Evolutionary conservation across 1,284 basidiomycete species (phyloP).

Genomic region (Xerocomus nothofagi): DNA sequence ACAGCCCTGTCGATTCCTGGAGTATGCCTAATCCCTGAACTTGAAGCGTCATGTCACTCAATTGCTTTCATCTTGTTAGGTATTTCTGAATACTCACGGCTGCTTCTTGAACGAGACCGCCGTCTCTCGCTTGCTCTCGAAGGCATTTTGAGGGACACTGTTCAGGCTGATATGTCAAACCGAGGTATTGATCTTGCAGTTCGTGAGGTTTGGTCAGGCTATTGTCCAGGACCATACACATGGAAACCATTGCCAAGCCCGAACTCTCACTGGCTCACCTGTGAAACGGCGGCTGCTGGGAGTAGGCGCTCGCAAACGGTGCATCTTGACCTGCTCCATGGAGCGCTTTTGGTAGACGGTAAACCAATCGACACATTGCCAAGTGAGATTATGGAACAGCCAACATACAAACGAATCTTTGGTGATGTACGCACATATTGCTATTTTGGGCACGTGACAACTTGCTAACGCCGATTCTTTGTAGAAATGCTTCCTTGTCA

Average conservation of each 20-base stretch:
- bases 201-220: slow-evolving; percentile 29
- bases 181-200: slow-evolving; percentile 39
- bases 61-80: slow-evolving; percentile 8
- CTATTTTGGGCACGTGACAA: not conserved
- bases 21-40: not conserved
- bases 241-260: not conserved
- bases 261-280: slow-evolving; percentile 2
- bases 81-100: not conserved
- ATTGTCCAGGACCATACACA: not conserved
- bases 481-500: slow-evolving; percentile 37
- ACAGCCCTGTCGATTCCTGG: accelerated
- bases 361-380: slow-evolving; percentile 41
- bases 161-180: slow-evolving; percentile 1
- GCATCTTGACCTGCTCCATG: slow-evolving; percentile 2
- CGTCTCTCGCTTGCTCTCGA: slow-evolving; percentile 32
- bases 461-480: not conserved
- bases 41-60: not conserved
- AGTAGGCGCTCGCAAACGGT: not conserved
- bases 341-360: slow-evolving; percentile 30
- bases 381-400: slow-evolving; percentile 26
- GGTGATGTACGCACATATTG: slow-evolving; percentile 19
- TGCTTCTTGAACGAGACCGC: slow-evolving; percentile 23
- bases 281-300: not conserved
- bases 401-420: slow-evolving; percentile 34
- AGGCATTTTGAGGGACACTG: slow-evolving; percentile 5